Evolutionary conservation across 2,329 filamentous ascomycete species (phyloP), one percentile per base, ranked within the genome.

Genomic region (Penicillium griseofulvum): DNA sequence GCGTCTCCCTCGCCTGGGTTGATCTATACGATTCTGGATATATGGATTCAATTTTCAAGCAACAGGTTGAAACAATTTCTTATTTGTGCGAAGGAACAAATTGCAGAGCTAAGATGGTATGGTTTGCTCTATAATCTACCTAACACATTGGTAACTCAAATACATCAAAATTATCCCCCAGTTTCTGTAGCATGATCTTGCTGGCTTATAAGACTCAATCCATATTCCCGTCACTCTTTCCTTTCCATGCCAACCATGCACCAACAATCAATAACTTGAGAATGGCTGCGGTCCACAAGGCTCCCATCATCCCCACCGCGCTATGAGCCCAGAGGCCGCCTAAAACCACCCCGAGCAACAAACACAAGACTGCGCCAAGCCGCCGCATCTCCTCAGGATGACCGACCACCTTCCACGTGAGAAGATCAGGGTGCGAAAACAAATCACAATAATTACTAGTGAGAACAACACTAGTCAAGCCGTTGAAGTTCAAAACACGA

Each of bases 381-480:
- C 83, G 74, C 47, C 81, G 73, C 66, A 84, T 83, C 46, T 83
- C 72, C 66, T 85, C 82, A 0, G 77, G 69, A 53, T 84, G 81
- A 2, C 70, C 65, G 12, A 70, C 56, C 2, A 75, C 57, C 2
- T 64, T 68, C 0, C 69, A 59, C 0, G 70, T 70, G 5, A 83
- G 70, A n/a, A 85, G 57, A 9, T 77, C 75, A 10, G 78, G 74
- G 65, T 91, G 88, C 1, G 86, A 88, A 63, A 90, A 90, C 19
- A 93, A 68, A 69, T 93, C 90, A 68, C 88, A 91, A 75, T 92
- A 93, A 58, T 90, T 86, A 68, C 87, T 91, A 1, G 90, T 93
- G 56, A 94, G 73, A 3, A 92, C 90, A 16, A 91, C 89, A 58
- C 87, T 91, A 0, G 89, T 91, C 19, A 93, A 75, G 2, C 86